Evolutionary conservation across 257 asterid genomes (phyloP).

Genomic region (Buddleja alternifolia): DNA sequence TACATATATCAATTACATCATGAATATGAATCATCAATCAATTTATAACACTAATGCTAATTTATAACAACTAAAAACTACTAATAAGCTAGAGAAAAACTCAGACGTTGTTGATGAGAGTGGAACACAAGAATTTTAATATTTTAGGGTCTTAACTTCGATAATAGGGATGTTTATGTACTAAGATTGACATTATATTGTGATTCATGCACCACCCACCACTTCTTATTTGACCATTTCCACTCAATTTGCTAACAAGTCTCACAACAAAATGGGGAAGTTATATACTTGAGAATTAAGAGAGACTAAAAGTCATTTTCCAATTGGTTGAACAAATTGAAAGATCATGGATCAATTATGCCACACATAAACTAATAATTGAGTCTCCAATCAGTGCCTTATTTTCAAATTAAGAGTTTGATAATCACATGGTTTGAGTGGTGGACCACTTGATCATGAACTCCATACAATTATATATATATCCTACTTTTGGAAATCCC

Average conservation of each 20-base stretch:
- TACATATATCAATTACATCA: no score
- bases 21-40: no score
- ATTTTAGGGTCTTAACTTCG: no score
- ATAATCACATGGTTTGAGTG: slow-evolving; percentile 38
- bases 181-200: slow-evolving; percentile 7
- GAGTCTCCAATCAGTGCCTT: slow-evolving; percentile 23
- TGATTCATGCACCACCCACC: background rate
- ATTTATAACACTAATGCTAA: no score
- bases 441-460: slow-evolving; percentile 45
- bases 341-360: slow-evolving; percentile 29
- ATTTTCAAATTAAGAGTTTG: slow-evolving; percentile 24
- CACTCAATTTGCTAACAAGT: slow-evolving; percentile 1
- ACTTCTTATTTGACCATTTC: background rate
- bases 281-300: background rate
- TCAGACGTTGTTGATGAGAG: no score
- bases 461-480: slow-evolving; percentile 21
- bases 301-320: slow-evolving; percentile 40
- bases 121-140: no score
- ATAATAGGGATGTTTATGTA: background rate
- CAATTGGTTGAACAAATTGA: slow-evolving; percentile 38
- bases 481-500: slow-evolving; percentile 49
- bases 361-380: slow-evolving; percentile 19
- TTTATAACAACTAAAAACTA: no score
- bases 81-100: no score
- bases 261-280: slow-evolving; percentile 4